phyloP scores from a whole-genome alignment of 257 asterid species.

The Solanum rostratum region DNA sequence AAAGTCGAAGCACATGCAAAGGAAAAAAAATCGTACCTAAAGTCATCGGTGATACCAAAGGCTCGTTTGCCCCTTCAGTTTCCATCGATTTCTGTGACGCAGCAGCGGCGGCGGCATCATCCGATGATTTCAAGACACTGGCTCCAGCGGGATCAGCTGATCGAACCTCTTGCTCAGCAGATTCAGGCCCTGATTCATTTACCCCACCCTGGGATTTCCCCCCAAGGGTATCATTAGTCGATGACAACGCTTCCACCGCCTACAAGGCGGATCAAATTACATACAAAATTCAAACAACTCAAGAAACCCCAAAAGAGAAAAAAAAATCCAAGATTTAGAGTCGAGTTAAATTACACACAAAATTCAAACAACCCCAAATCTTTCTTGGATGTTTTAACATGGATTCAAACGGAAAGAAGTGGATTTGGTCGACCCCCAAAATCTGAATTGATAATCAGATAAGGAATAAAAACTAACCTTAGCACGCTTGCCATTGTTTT shows the following conservation, averaged over 20 bases:
- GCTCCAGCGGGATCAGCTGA: conserved; percentile 47
- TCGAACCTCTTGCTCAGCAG: conserved; percentile 37
- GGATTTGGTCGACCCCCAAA: background rate
- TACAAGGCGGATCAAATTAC: conserved; percentile 16
- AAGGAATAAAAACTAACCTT: conserved; percentile 35
- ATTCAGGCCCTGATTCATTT: conserved; percentile 31
- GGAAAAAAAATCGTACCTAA: background rate
- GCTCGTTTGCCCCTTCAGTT: conserved; percentile 35
- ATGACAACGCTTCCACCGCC: conserved; percentile 66
- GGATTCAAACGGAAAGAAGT: background rate
- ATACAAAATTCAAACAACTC: background rate
- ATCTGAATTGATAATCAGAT: background rate
- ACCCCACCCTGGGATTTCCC: conserved; percentile 20
- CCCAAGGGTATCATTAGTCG: conserved; percentile 38
- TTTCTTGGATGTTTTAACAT: background rate
- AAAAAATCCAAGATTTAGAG: background rate
- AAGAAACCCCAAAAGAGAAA: background rate
- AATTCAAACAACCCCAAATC: background rate
- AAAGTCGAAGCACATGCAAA: conserved; percentile 13
- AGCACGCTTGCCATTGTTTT: conserved; percentile 56
- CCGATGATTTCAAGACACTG: conserved; percentile 12
- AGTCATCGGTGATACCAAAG: conserved; percentile 14
- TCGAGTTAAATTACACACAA: background rate
- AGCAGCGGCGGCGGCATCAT: conserved; percentile 9
- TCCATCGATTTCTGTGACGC: conserved; percentile 26